Conservation (phyloP, 306 rosid genomes). For the Myrica gale region DNA sequence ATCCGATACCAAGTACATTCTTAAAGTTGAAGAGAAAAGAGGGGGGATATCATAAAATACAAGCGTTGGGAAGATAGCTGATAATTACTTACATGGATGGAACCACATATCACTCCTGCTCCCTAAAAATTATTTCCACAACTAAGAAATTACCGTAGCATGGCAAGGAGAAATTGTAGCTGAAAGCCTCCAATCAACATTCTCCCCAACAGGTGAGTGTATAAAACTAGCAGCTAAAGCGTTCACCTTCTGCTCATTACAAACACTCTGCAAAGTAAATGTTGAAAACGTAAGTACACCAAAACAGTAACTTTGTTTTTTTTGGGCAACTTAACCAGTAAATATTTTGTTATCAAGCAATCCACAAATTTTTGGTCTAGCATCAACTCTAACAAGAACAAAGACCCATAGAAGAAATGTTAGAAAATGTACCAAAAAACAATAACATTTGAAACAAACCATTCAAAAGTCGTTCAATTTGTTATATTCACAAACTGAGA, state of each 20-base stretch:
- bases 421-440: constrained; percentile 5
- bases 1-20: background rate
- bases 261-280: constrained; percentile 67
- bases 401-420: background rate
- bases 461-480: background rate
- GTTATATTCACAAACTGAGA: background rate
- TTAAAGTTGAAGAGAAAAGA: background rate
- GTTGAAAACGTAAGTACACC: constrained; percentile 20
- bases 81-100: background rate
- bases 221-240: constrained; percentile 92
- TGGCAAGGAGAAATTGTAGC: constrained; percentile 95
- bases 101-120: constrained; percentile 14
- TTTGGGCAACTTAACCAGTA: constrained; percentile 1
- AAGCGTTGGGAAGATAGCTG: background rate
- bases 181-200: constrained; percentile 89
- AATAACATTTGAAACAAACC: constrained; percentile 18
- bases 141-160: constrained; percentile 68
- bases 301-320: constrained; percentile 12
- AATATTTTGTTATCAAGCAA: background rate
- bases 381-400: constrained; percentile 10
- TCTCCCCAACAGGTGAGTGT: constrained; percentile 83
- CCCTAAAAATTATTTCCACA: constrained; percentile 8
- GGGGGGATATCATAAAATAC: background rate
- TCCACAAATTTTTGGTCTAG: constrained; percentile 5
- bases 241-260: constrained; percentile 80